A percentile compares a stretch with the other conserved stretches of the same genome.
Evolutionary conservation across 768 basidiomycete species (phyloP).

Genomic region (Boletus sensibilis): DNA sequence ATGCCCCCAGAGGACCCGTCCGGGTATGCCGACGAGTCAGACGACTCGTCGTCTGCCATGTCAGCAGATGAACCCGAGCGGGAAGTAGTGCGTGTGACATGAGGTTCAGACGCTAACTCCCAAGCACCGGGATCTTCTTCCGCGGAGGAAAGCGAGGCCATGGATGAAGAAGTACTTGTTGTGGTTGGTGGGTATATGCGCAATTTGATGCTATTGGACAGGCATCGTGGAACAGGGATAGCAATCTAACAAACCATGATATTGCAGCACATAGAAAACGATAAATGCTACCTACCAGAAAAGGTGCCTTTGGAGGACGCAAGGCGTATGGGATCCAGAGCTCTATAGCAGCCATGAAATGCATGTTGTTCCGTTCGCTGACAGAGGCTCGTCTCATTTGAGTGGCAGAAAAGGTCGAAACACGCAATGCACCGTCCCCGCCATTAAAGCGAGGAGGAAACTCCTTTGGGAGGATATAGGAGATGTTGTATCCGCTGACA

Average conservation of each 20-base stretch:
- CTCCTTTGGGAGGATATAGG: constrained; percentile 71
- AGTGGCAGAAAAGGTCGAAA: constrained; percentile 26
- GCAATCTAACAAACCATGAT: constrained; percentile 50
- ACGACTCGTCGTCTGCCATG: constrained; percentile 81
- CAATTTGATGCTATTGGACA: constrained; percentile 72
- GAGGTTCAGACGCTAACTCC: constrained; percentile 77
- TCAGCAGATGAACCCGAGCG: constrained; percentile 62
- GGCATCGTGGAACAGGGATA: constrained; percentile 73
- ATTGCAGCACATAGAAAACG: background rate
- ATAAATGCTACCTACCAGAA: constrained; percentile 47
- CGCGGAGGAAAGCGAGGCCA: constrained; percentile 72
- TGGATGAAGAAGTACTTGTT: constrained; percentile 51
- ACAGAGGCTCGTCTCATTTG: constrained; percentile 53
- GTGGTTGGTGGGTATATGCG: constrained; percentile 67
- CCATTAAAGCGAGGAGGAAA: constrained; percentile 41
- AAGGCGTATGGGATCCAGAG: constrained; percentile 70
- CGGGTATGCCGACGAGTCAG: constrained; percentile 57
- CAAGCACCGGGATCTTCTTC: constrained; percentile 69
- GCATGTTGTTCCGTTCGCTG: constrained; percentile 53
- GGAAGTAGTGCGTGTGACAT: constrained; percentile 58
- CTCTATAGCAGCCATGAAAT: constrained; percentile 82
- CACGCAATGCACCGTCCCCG: constrained; percentile 22
- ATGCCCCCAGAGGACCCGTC: constrained; percentile 58
- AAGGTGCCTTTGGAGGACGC: constrained; percentile 71
- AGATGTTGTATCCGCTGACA: constrained; percentile 73